Evolutionary conservation across 1,284 basidiomycete genomes (phyloP), one percentile per base, ranked within the genome.

Genomic region (Cutaneotrichosporon daszewskae): DNA sequence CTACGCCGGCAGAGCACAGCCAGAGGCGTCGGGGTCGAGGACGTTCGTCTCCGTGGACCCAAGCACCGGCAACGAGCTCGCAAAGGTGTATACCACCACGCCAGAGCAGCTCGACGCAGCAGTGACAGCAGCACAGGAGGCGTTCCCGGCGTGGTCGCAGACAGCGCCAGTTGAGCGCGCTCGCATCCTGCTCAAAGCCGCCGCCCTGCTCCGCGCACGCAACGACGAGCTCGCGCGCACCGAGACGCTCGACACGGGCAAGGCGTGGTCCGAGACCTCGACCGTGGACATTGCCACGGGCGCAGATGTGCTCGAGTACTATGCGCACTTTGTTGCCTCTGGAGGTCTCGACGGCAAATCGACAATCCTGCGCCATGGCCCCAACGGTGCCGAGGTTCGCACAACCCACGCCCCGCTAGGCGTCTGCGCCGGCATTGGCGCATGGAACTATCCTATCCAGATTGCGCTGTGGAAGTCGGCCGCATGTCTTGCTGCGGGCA

Each of bases 371-470:
- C 46, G 50, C 11, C 17, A 32, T 5, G 45, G 45, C 4, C 25
- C 36, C 1, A 7, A 10, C 7, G 40, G 44, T 3, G 51, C 42
- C 3, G 31, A 29, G 25, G 36, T 53, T 20, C 45, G 49, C 36
- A 54, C 51, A 5, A 29, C 24, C n/a, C 45, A 51, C 37, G 51
- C 46, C 24, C 51, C 54, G 3, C 33, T 54, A 9, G 54, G 54
- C 27, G 51, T 56, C 13, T 51, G 49, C 19, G 54, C 51, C 3
- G 54, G 51, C 9, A 54, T 56, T 35, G 46, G 53, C 11, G 50
- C 54, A 20, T 55, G 51, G 50, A 55, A 55, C 51, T 55, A 53
- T n/a, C 54, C 54, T 13, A 43, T 49, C 36, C 47, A 49, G 37
- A 49, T 49, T 27, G 51, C 51, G 27, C 35, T 49, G 37, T 49